Conservation (phyloP, 805 yeast genomes). For the Kuraishia capsulata region DNA sequence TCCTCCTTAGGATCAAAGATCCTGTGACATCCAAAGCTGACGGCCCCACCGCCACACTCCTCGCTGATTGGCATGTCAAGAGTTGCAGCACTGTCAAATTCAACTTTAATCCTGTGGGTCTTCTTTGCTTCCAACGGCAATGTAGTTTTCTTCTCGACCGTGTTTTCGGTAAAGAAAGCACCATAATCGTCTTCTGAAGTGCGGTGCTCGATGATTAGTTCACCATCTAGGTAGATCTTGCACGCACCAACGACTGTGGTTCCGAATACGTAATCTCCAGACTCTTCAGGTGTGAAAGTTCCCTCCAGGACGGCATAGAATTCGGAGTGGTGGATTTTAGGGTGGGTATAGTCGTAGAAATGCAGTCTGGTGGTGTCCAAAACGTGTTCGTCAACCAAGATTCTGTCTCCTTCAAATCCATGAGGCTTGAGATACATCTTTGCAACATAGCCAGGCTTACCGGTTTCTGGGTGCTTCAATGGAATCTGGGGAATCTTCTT, state of each 20-base stretch:
- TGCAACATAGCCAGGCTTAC: conserved; percentile 17
- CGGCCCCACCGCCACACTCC: conserved; percentile 26
- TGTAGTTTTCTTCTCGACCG: conserved; percentile 23
- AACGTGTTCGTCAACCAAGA: conserved; percentile 17
- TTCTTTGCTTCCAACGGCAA: conserved; percentile 22
- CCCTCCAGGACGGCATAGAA: conserved; percentile 31
- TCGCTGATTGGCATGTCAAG: conserved; percentile 13
- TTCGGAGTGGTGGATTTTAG: conserved; percentile 12
- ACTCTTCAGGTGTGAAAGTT: conserved; percentile 24
- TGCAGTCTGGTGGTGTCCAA: conserved; percentile 10
- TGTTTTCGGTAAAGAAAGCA: conserved; percentile 14
- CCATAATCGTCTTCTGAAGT: conserved; percentile 13
- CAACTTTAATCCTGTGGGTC: conserved; percentile 26
- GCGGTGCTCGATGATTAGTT: conserved; percentile 35
- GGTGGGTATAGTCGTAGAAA: conserved; percentile 15
- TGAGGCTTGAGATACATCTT: conserved; percentile 19
- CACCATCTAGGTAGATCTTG: conserved; percentile 29
- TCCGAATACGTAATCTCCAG: conserved; percentile 31
- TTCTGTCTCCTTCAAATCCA: conserved; percentile 13
- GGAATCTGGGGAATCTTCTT: conserved; percentile 20
- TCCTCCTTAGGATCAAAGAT: conserved; percentile 20
- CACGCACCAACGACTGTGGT: conserved; percentile 32
- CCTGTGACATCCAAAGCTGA: conserved; percentile 22
- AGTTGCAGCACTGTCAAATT: conserved; percentile 33
- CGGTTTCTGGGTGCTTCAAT: conserved; percentile 14